Percentiles rank a stretch among this genome's conserved stretches.
Conservation (phyloP, 1,284 basidiomycete species). For the Apiotrichum laibachii region DNA sequence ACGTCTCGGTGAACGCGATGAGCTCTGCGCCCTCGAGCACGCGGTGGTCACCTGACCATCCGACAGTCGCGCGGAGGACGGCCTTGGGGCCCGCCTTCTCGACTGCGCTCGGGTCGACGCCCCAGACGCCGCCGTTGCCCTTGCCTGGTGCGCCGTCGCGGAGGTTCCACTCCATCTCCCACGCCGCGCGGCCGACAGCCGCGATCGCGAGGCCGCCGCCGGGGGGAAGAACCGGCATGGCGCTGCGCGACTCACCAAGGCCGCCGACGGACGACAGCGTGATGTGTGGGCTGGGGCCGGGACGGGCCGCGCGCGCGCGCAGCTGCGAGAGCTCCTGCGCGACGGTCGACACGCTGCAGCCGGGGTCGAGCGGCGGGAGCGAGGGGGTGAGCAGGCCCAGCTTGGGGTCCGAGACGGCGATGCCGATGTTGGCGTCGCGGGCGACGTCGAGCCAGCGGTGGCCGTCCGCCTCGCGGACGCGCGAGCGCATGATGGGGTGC, state of each 20-base stretch:
- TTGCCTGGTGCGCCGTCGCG: constrained; percentile 18
- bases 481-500: constrained; percentile 46
- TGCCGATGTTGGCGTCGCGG: constrained; percentile 38
- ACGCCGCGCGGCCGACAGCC: constrained; percentile 77
- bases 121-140: constrained; percentile 55
- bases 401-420: constrained; percentile 62
- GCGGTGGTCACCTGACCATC: constrained; percentile 87
- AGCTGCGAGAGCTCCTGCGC: constrained; percentile 51
- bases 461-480: constrained; percentile 27
- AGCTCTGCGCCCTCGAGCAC: constrained; percentile 85
- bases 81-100: constrained; percentile 53
- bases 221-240: constrained; percentile 75
- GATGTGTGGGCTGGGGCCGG: constrained; percentile 67
- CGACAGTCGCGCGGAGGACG: constrained; percentile 69
- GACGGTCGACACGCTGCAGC: constrained; percentile 65
- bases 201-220: constrained; percentile 89
- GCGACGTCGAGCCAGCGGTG: constrained; percentile 38
- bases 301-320: constrained; percentile 63
- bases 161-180: constrained; percentile 53
- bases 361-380: constrained; percentile 60
- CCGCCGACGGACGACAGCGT: constrained; percentile 86
- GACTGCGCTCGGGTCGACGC: constrained; percentile 54
- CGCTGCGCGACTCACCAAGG: constrained; percentile 68
- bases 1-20: constrained; percentile 83
- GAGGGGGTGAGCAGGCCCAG: constrained; percentile 81